Conservation (phyloP, 768 basidiomycete species). For the Omphalotus guepiniiformis region DNA sequence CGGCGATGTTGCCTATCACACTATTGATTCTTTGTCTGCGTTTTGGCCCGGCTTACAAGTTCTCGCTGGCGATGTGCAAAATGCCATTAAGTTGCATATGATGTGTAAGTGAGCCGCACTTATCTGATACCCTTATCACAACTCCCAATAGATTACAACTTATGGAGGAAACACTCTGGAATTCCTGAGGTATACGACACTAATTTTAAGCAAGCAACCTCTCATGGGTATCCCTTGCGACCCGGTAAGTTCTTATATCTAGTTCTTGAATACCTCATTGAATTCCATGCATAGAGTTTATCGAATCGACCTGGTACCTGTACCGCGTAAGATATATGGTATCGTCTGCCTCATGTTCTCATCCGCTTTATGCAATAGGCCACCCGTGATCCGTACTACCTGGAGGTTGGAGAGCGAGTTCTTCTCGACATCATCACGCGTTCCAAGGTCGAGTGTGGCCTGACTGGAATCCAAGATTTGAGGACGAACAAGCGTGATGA, state of each 20-base stretch:
- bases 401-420: slow-evolving; percentile 85
- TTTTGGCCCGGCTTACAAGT: slow-evolving; percentile 98
- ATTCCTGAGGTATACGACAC: slow-evolving; percentile 93
- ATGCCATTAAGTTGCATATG: slow-evolving; percentile 89
- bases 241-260: slow-evolving; percentile 43
- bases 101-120: slow-evolving; percentile 51
- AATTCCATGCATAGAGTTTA: slow-evolving; percentile 56
- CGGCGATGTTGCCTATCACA: slow-evolving; percentile 69
- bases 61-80: slow-evolving; percentile 78
- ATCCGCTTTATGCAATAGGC: slow-evolving; percentile 47
- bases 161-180: slow-evolving; percentile 85
- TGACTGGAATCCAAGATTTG: slow-evolving; percentile 79
- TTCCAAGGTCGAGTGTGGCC: slow-evolving; percentile 81
- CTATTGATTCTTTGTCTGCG: slow-evolving; percentile 93
- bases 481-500: slow-evolving; percentile 77
- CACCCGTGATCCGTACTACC: slow-evolving; percentile 88
- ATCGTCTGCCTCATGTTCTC: slow-evolving; percentile 4
- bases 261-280: neutral
- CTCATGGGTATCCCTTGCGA: slow-evolving; percentile 74
- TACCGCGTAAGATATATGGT: slow-evolving; percentile 57
- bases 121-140: neutral
- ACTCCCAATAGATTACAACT: slow-evolving; percentile 69
- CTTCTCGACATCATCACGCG: slow-evolving; percentile 70
- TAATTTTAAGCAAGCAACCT: slow-evolving; percentile 63
- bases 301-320: slow-evolving; percentile 95